A percentile compares a stretch with the other conserved stretches of the same genome.
phyloP scores from a whole-genome alignment of 108 stramenopile genomes.

The Conticribra weissflogii region DNA sequence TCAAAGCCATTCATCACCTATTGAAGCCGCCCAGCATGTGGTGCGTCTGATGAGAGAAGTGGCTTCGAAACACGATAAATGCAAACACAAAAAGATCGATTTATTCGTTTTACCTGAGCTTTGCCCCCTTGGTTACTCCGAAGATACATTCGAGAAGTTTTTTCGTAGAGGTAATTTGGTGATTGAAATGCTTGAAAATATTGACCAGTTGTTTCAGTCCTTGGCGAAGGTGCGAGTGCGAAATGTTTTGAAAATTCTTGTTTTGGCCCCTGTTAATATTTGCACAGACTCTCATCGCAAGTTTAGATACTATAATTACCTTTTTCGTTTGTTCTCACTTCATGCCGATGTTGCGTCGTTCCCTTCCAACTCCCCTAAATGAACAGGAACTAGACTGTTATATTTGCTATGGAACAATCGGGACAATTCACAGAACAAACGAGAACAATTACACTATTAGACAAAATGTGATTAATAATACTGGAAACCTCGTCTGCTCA shows the following conservation, averaged over 20 bases:
- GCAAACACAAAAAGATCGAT: constrained; percentile 15
- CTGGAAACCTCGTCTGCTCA: constrained; percentile 4
- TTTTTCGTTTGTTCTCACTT: too few species aligned
- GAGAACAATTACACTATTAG: constrained; percentile 4
- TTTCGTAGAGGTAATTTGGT: constrained; percentile 1
- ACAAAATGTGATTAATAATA: constrained; percentile 28
- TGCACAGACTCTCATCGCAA: too few species aligned
- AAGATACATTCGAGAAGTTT: constrained; percentile 29
- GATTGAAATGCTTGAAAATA: constrained; percentile 1
- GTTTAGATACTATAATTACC: background rate
- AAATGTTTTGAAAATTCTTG: too few species aligned
- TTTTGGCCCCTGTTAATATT: too few species aligned
- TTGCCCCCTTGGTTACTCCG: constrained; percentile 39
- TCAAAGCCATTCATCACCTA: constrained; percentile 1
- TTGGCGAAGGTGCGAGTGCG: background rate
- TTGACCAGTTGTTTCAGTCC: constrained; percentile 7
- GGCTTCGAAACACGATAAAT: background rate
- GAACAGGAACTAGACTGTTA: constrained; percentile 1
- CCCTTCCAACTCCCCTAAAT: too few species aligned
- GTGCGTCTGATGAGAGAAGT: constrained; percentile 8
- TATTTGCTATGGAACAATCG: constrained; percentile 41
- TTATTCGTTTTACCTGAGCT: constrained; percentile 44
- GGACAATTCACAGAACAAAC: background rate
- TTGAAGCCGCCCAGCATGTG: constrained; percentile 2
- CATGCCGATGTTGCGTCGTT: too few species aligned